Evolutionary conservation across 768 basidiomycete species (phyloP).

Genomic region (Dentipellis fragilis): DNA sequence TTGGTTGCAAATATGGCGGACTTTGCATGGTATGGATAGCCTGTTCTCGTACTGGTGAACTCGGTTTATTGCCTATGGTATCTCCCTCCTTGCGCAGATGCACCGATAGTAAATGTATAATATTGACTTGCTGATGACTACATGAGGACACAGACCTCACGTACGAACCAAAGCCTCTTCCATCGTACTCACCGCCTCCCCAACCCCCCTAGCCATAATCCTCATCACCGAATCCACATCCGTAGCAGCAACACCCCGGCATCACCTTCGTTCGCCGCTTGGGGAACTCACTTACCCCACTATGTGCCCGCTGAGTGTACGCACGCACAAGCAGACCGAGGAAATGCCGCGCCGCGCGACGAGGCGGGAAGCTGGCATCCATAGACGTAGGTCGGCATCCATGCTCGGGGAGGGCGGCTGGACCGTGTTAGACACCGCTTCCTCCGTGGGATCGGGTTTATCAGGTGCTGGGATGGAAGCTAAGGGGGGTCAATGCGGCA

Average conservation of each 20-base stretch:
- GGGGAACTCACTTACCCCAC: conserved; percentile 15
- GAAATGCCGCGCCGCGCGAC: conserved; percentile 83
- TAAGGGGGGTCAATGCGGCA: neutral
- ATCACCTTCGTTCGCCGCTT: conserved; percentile 4
- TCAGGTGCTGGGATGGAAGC: neutral
- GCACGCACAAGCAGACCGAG: conserved; percentile 58
- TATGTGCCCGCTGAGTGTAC: conserved; percentile 37
- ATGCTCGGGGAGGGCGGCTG: conserved; percentile 22
- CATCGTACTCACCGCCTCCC: conserved; percentile 7
- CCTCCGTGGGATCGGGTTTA: conserved; percentile 13
- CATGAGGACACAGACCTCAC: too few relatives aligned
- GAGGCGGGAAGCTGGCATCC: conserved; percentile 62
- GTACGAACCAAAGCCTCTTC: conserved; percentile 4
- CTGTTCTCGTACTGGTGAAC: too few relatives aligned
- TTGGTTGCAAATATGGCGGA: too few relatives aligned
- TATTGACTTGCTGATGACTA: too few relatives aligned
- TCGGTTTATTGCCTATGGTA: too few relatives aligned
- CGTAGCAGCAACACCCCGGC: conserved; percentile 9
- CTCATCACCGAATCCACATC: conserved; percentile 10
- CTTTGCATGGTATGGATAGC: too few relatives aligned
- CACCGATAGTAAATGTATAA: too few relatives aligned
- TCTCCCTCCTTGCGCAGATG: too few relatives aligned
- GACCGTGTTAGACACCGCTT: neutral
- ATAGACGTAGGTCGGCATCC: conserved; percentile 46
- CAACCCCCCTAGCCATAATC: conserved; percentile 13